These are phyloP conservation scores for Calonectria pseudoturangicola DNA, from an alignment of 2,329 filamentous ascomycete genomes.

Conservation along the genomic window DNA sequence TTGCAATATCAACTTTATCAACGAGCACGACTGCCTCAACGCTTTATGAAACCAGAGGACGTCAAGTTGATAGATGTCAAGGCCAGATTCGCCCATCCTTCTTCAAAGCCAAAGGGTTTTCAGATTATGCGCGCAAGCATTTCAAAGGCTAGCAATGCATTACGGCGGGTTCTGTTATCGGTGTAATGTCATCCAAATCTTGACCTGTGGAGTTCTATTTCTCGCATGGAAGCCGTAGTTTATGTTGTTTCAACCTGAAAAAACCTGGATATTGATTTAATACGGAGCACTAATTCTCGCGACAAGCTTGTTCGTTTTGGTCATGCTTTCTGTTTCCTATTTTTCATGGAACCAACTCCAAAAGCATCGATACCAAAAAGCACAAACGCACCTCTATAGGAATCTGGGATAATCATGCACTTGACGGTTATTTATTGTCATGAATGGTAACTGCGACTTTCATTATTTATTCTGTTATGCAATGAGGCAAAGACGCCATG, in stretches of 20 bases:
- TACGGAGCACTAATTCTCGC: too few species aligned
- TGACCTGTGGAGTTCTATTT: too few species aligned
- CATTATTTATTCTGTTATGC: constrained; percentile 1
- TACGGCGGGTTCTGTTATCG: not conserved
- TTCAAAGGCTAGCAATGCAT: not conserved
- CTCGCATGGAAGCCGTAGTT: too few species aligned
- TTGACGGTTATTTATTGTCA: not conserved
- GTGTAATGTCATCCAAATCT: not conserved
- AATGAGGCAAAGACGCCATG: not conserved
- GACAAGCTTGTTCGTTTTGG: too few species aligned
- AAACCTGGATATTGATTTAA: too few species aligned
- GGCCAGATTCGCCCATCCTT: not conserved
- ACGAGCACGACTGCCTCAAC: not conserved
- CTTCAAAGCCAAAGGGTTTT: not conserved
- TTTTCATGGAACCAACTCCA: too few species aligned
- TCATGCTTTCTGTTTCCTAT: too few species aligned
- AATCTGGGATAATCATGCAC: too few species aligned
- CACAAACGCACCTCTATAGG: too few species aligned
- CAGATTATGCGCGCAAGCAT: not conserved
- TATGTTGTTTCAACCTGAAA: too few species aligned
- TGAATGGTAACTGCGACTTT: not conserved
- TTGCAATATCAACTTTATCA: not conserved
- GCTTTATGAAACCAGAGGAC: not conserved
- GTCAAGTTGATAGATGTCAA: not conserved
- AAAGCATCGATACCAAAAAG: too few species aligned